Base-by-base conservation (phyloP, 2,329 filamentous ascomycete species). In the Domatiomyces catenatus region DNA sequence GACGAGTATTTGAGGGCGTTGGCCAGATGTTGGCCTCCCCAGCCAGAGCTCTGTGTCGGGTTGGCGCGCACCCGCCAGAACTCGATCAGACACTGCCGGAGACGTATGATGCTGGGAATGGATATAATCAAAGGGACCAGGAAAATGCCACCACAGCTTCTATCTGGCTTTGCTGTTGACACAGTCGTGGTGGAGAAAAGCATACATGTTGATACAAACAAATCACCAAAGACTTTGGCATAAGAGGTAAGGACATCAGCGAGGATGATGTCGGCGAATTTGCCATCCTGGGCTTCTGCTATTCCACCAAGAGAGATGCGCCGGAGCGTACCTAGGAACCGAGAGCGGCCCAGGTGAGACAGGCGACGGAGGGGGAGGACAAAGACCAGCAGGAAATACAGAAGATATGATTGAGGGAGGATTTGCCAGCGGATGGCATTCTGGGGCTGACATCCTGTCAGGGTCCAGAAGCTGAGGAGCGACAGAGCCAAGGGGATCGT, bases 1-100 rank as follows among this genome's bases (percentile, higher is more conserved):
- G 81, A 88, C n/a, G 84, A 78, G 67, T 98, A 98, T 68, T 98
- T 98, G 60, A 87, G 70, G 8, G 90, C 90, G 73, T 98, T 98
- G 64, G 87, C 88, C 26, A 95, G 72, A 66, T 95, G 88, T 64
- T 90, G 85, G 4, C 85, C 84, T 26, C 85, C 87, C 80, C 82
- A 88, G 28, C 83, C 85, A 28, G 69, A 69, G 10, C 63, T 60
- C 22, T 60, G 60, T 52, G 65, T 58, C 55, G 70, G 66, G 54
- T 66, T 63, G 73, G 75, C 62, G 47, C 77, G 73, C 22, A 90
- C 84, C 46, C 89, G 83, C 26, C 76, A 62, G 64, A 86, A 94
- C 66, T 96, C 92, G 55, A 84, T 94, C 55, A 95, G 67, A 66
- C 92, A 98, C 69, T 98, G 92, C 46, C 90, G 77, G 42, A 98